phyloP scores from a whole-genome alignment of 176 grass and related monocot genomes.

The Phyllostachys edulis region DNA sequence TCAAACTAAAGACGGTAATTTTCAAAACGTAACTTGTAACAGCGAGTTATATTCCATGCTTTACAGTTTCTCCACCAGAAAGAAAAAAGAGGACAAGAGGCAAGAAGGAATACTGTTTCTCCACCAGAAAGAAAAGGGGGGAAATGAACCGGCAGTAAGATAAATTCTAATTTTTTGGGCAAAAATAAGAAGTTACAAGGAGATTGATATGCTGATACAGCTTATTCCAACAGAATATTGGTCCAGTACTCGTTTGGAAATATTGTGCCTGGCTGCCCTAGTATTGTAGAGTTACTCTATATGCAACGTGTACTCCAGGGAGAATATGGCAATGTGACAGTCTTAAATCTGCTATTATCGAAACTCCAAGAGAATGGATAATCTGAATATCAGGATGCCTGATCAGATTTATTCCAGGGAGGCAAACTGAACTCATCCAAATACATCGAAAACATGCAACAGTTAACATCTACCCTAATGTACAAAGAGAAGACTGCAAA shows the following conservation, averaged over 20 bases:
- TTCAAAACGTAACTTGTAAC: not conserved
- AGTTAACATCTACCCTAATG: not conserved
- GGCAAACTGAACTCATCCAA: too few relatives aligned
- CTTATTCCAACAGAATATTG: not conserved
- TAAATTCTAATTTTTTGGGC: not conserved
- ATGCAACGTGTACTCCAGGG: not conserved
- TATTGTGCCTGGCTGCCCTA: not conserved
- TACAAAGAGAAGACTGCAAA: not conserved
- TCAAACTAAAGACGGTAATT: not conserved
- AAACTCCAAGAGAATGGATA: not conserved
- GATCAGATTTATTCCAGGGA: not conserved
- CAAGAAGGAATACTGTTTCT: not conserved
- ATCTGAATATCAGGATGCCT: not conserved
- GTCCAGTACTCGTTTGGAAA: conserved; percentile 1
- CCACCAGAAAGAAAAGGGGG: not conserved
- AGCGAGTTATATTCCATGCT: not conserved
- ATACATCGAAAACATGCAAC: not conserved
- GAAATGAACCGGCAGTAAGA: not conserved
- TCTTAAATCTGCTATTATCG: not conserved
- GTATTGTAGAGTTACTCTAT: not conserved
- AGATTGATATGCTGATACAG: not conserved
- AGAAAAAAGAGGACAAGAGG: not conserved
- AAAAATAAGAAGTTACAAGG: not conserved
- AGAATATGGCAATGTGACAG: not conserved
- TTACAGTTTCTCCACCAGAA: not conserved